Base-by-base conservation (phyloP, 1,139 yeast genomes). In the Yamadazyma diospyri region DNA sequence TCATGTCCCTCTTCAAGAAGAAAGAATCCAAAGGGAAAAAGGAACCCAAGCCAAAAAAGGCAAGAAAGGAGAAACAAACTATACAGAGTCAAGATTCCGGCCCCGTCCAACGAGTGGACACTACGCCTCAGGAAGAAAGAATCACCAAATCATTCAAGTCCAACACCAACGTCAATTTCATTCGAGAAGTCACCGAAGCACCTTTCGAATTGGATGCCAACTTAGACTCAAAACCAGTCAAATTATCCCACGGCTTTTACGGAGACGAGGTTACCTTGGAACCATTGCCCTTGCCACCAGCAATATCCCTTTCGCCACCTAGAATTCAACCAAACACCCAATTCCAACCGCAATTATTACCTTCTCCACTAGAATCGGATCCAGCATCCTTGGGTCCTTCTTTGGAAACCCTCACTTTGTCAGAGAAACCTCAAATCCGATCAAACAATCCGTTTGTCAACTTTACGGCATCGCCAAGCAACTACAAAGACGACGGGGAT, bases 181-280 rank as follows among this genome's bases (percentile, higher is more conserved):
- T 63, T 6, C 47, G 68, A 28, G 69, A 62, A 43, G 62, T 62
- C 4, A 53, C 55, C 16, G 67, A 61, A 25, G 55, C 51, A 16
- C 25, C 25, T 8, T 20, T 21, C 15, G 5, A 6, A 3, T 6
- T 24, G n/a, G 48, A 45, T 20, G 40, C 37, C 12, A 40, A 48
- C 18, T 59, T 59, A 35, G 39, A 46, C 20, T 44, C 57, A 36
- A 64, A 66, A 4, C 62, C 69, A 1, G 52, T 35, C 4, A 54
- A 57, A 35, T 31, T 57, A 14, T 24, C 44, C 5, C 50, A 50
- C 25, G 34, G 46, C 7, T 41, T 53, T 13, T 57, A 42, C 38
- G 64, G 57, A 25, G 58, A 61, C 35, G 69, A 63, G 46, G 59
- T 61, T 47, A 42, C 42, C 21, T 43, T 36, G 13, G 49, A 45